Base-by-base conservation (phyloP, 108 stramenopile species). In the Skeletonema grethae region DNA sequence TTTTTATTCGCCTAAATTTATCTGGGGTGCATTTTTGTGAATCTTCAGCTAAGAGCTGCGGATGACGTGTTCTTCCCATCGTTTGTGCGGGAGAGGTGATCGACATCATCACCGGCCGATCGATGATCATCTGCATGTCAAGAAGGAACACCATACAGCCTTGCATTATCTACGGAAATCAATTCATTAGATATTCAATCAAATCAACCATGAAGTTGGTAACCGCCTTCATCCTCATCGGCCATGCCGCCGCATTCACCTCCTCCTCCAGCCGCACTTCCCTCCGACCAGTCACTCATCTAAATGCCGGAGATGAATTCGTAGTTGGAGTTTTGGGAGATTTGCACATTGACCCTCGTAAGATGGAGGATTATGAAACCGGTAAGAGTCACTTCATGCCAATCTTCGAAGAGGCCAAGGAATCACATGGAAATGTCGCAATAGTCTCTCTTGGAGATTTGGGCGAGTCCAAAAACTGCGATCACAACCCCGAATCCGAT, bases 341-440 rank as follows among this genome's bases (percentile, higher is more conserved):
- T 65, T 69, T 95, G 50, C 95, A 95, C 87, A 86, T 95, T 12
- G 89, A 90, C 70, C 89, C 89, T 9, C 89, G 89, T 56, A 85
- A 88, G 48, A 88, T 88, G 89, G 87, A 88, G 46, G 89, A 90
- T 60, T 90, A 88, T 62, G 82, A 58, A 48, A 61, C 48, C 0
- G 85, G 87, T 25, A 71, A 78, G 3, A 38, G 58, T 5, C 87
- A 88, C 43, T 83, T 84, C 72, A 25, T 80, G n/a, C 57, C 71
- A 22, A 85, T 90, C 22, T 65, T 90, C 41, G 73, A 88, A 38
- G 87, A 93, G 45, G 90, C 82, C 35, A 84, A 85, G 78, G 50
- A 73, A 80, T 50, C 86, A 80, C 59, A 82, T 85, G 55, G 70
- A 32, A 36, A 61, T 46, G 80, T 81, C 2, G 80, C 81, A 18